Conservation (phyloP, 1,284 basidiomycete genomes). For the Sanghuangporus baumii region DNA sequence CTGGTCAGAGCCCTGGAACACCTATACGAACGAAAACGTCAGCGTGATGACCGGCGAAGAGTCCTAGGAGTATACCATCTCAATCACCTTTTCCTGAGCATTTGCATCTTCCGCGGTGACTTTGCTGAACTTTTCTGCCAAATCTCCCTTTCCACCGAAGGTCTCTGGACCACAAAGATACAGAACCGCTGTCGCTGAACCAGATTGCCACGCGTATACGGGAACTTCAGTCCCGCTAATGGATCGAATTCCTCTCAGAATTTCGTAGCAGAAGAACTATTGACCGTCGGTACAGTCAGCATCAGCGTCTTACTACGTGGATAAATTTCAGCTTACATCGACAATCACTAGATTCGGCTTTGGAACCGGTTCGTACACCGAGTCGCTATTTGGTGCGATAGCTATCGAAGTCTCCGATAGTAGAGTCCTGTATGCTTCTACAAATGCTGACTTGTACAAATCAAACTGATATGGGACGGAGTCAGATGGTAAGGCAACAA, state of each 20-base stretch:
- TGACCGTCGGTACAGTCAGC: background rate
- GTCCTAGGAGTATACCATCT: background rate
- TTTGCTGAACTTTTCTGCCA: constrained; percentile 9
- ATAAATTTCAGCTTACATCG: constrained; percentile 3
- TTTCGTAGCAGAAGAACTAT: constrained; percentile 8
- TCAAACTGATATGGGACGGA: background rate
- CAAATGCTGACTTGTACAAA: background rate
- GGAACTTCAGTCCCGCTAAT: constrained; percentile 8
- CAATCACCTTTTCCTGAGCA: background rate
- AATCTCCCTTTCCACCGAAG: constrained; percentile 9
- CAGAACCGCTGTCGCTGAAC: background rate
- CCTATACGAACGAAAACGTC: background rate
- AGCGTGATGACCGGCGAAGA: too few species aligned
- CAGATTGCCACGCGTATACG: constrained; percentile 12
- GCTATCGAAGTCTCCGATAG: background rate
- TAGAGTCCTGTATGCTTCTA: background rate
- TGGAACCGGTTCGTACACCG: background rate
- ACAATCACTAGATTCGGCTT: constrained; percentile 9
- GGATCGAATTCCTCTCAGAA: background rate
- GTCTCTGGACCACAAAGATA: constrained; percentile 6
- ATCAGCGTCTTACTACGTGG: background rate
- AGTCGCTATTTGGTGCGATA: background rate
- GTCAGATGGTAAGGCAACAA: background rate
- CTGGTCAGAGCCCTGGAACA: background rate
- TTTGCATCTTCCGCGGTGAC: background rate